Base-by-base conservation (phyloP, 140 eudicot genomes). In the Stevia rebaudiana region DNA sequence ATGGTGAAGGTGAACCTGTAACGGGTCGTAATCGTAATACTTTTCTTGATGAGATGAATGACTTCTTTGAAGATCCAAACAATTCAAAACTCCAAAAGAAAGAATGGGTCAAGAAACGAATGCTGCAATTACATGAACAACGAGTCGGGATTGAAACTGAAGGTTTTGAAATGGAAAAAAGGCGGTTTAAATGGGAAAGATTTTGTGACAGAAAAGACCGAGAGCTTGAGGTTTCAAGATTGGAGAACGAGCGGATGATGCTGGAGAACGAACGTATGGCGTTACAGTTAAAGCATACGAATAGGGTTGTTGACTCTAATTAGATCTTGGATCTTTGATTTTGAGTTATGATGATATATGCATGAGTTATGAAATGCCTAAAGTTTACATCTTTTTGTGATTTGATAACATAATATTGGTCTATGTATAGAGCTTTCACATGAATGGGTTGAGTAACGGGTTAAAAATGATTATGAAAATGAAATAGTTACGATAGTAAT, bases 251-350 rank as follows among this genome's bases (percentile, higher is more conserved):
- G 81, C 74, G 84, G 70, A 74, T 67, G 85, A 74, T 77, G 67
- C 76, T 90, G 61, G 90, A 84, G 79, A 90, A 90, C 15, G 94
- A 90, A 16, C 88, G 94, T 8, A 84, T 87, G 95, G 78, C 67
- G 16, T 74, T 90, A 68, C 81, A 79, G 42, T 23, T 66, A 8
- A 66, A 59, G 76, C 86, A 53, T 51, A 78, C 71, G 79, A 82
- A 71, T 57, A 74, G 49, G 47, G 74, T 74, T 0, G 47, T 58
- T 8, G 79, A 67, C 15, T 60, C 59, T 11, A 64, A 74, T 24
- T 60, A 74, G 74, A 13, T 74, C 0, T 57, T 66, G 36, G 68
- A 37, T 66, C 61, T 53, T 52, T 24, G 18, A 52, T 23, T 6
- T 52, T 25, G 61, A 54, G 15, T 28, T 28, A 2, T 54, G 43